Conservation (phyloP, 768 basidiomycete species). For the Phanerochaete sordida region DNA sequence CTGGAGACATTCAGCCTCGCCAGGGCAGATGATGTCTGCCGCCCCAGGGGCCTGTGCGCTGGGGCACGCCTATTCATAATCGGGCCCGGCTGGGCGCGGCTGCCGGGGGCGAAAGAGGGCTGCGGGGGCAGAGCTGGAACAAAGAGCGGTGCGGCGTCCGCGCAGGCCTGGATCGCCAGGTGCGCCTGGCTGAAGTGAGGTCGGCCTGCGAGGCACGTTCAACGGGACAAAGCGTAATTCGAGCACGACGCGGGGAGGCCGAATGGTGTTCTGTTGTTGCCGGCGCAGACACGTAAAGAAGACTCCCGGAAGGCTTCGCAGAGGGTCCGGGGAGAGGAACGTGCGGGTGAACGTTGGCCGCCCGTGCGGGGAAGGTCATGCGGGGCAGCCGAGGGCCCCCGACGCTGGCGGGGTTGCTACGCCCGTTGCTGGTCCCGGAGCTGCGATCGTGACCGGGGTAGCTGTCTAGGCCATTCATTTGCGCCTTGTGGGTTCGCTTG, state of each 20-base stretch:
- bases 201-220: not conserved
- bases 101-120: not conserved
- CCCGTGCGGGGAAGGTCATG: not conserved
- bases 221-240: not conserved
- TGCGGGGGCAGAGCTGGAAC: not conserved
- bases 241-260: not conserved
- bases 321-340: not conserved
- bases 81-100: not conserved
- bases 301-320: not conserved
- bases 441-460: not conserved
- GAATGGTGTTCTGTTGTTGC: not conserved
- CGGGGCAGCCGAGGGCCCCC: not conserved
- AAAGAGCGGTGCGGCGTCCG: not conserved
- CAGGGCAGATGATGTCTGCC: not conserved
- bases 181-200: not conserved
- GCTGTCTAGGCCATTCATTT: not conserved
- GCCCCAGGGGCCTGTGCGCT: not conserved
- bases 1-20: not conserved
- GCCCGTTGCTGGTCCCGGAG: not conserved
- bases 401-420: not conserved
- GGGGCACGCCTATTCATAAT: not conserved
- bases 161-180: no score
- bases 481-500: not conserved
- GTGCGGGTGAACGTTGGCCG: not conserved
- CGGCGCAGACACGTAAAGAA: not conserved